Percentiles rank a stretch among this genome's conserved stretches.
These are phyloP conservation scores for Chalciporus sp. DNA, from an alignment of 1,284 basidiomycete genomes.

Conservation along the genomic window DNA sequence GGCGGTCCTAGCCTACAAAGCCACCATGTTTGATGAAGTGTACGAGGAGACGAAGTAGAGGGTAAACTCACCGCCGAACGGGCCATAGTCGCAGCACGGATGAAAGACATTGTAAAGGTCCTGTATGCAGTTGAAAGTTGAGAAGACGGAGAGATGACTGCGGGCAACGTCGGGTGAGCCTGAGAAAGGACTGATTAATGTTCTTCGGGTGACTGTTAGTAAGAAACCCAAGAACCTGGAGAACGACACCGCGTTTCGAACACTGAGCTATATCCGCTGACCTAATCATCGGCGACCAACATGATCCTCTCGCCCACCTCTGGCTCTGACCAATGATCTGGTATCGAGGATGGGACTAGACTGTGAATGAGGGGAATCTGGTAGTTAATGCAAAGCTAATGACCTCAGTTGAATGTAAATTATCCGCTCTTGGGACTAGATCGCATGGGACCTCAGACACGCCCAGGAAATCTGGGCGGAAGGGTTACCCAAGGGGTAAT, in stretches of 20 bases:
- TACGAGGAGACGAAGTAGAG: background rate
- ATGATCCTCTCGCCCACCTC: no score
- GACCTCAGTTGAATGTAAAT: background rate
- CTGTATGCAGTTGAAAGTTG: background rate
- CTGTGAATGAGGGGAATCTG: no score
- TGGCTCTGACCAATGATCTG: no score
- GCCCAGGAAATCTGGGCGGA: constrained; percentile 13
- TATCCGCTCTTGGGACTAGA: background rate
- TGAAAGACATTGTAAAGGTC: constrained; percentile 44
- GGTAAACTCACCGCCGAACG: constrained; percentile 41
- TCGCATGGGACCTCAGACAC: constrained; percentile 30
- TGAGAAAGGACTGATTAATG: constrained; percentile 26
- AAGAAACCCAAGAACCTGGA: no score
- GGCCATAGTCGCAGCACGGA: constrained; percentile 41
- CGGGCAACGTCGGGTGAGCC: constrained; percentile 14
- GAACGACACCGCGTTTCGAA: no score
- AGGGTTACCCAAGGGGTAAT: constrained; percentile 18
- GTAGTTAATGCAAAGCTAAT: no score
- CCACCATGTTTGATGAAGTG: background rate
- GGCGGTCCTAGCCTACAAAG: constrained; percentile 32
- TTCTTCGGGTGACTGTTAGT: background rate
- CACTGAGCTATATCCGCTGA: background rate
- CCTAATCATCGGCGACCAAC: background rate
- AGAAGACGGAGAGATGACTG: background rate
- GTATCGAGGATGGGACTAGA: no score